Evolutionary conservation across 495 filamentous ascomycete genomes (phyloP).

Genomic region (Durotheca rogersii): DNA sequence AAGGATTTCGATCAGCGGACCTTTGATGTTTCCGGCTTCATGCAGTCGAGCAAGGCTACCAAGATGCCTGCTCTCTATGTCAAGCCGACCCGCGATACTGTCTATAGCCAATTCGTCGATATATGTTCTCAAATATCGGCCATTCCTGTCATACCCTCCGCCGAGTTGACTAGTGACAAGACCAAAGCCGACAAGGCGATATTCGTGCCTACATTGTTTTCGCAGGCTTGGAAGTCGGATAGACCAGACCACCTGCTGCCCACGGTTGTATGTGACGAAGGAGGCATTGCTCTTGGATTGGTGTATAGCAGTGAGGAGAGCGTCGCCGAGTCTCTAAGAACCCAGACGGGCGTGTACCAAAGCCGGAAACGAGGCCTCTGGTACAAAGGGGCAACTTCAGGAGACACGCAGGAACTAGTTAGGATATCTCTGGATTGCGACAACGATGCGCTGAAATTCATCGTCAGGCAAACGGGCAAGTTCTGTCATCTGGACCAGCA

Average conservation of each 20-base stretch:
- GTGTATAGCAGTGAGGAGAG: constrained; percentile 94
- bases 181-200: constrained; percentile 56
- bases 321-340: constrained; percentile 78
- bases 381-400: constrained; percentile 95
- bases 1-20: constrained; percentile 46
- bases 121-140: constrained; percentile 58
- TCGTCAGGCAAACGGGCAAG: constrained; percentile 84
- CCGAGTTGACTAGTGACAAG: constrained; percentile 64
- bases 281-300: constrained; percentile 79
- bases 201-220: constrained; percentile 66
- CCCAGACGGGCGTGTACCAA: constrained; percentile 91
- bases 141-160: constrained; percentile 76
- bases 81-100: constrained; percentile 44
- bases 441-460: constrained; percentile 84
- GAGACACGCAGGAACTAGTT: constrained; percentile 86
- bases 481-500: constrained; percentile 94
- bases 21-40: constrained; percentile 43
- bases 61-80: constrained; percentile 51
- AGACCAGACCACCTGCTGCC: constrained; percentile 80
- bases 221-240: constrained; percentile 71
- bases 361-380: constrained; percentile 91
- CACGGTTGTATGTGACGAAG: constrained; percentile 85
- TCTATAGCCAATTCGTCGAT: constrained; percentile 54
- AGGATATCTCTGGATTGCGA: constrained; percentile 88
- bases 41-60: constrained; percentile 46